These are phyloP conservation scores for Boletus rubescentipes DNA, from an alignment of 768 basidiomycete genomes.

Conservation along the genomic window DNA sequence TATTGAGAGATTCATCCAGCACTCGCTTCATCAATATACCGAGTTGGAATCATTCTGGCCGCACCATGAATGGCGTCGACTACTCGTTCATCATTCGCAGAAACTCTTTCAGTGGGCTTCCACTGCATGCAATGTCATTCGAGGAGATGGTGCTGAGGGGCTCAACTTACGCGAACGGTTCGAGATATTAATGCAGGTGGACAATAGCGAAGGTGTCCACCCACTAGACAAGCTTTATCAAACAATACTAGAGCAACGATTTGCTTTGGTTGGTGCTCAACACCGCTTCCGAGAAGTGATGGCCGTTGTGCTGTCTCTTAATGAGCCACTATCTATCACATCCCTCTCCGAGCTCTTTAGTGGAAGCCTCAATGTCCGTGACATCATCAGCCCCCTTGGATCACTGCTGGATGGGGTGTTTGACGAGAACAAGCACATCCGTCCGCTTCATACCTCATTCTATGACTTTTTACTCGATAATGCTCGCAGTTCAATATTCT, in stretches of 20 bases:
- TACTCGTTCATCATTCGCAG: too few relatives aligned
- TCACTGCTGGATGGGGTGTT: too few relatives aligned
- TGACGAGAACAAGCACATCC: too few relatives aligned
- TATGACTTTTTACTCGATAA: too few relatives aligned
- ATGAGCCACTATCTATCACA: too few relatives aligned
- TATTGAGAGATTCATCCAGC: not conserved
- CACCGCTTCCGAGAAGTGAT: not conserved
- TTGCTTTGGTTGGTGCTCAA: too few relatives aligned
- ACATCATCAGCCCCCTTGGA: not conserved
- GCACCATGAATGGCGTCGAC: too few relatives aligned
- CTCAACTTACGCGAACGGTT: not conserved
- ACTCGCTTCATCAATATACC: not conserved
- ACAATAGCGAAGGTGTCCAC: not conserved
- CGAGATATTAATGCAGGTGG: too few relatives aligned
- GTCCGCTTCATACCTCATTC: too few relatives aligned
- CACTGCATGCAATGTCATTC: conserved; percentile 20
- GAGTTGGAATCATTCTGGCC: not conserved
- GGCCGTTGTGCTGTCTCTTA: not conserved
- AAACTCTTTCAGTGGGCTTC: too few relatives aligned
- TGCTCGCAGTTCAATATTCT: not conserved
- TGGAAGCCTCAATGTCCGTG: not conserved
- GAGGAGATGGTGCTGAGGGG: not conserved
- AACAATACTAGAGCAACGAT: too few relatives aligned
- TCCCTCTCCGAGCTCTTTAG: not conserved
- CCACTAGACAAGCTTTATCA: not conserved